Evolutionary conservation across 106 monocot genomes (phyloP).

Genomic region (Narthecium ossifragum): DNA sequence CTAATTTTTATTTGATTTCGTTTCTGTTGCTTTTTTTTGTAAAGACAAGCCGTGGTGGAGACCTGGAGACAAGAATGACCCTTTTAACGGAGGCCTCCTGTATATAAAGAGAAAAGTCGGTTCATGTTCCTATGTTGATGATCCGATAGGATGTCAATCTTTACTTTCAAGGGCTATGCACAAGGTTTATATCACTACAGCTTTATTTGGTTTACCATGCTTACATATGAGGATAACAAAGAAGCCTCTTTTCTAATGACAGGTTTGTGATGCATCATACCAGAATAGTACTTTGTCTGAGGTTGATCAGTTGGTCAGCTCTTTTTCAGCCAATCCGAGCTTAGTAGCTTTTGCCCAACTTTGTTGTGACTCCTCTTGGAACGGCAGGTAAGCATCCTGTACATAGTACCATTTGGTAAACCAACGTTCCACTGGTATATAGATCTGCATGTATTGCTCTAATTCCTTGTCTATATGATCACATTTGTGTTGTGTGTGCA

Average conservation of each 20-base stretch:
- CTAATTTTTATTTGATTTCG: too few species aligned
- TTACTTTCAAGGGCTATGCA: slow-evolving; percentile 87
- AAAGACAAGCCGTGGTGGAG: slow-evolving; percentile 84
- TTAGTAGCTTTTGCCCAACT: slow-evolving; percentile 84
- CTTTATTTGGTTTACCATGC: too few species aligned
- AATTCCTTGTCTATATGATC: too few species aligned
- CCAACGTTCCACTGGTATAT: too few species aligned
- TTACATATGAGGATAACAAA: neutral
- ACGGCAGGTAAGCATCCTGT: slow-evolving; percentile 40
- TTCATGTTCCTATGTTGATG: slow-evolving; percentile 89
- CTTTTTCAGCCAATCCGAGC: slow-evolving; percentile 97
- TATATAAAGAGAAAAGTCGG: slow-evolving; percentile 96
- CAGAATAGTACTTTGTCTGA: slow-evolving; percentile 13
- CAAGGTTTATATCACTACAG: slow-evolving; percentile 49
- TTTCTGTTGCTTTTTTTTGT: neutral
- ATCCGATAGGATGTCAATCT: slow-evolving; percentile 92
- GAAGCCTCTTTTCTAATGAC: neutral
- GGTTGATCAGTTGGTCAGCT: slow-evolving; percentile 83
- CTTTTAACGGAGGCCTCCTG: slow-evolving; percentile 76
- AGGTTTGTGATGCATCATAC: slow-evolving; percentile 55
- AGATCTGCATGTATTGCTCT: too few species aligned
- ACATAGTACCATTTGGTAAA: too few species aligned
- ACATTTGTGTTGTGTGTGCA: too few species aligned
- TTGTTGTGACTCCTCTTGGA: slow-evolving; percentile 57
- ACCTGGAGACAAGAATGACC: slow-evolving; percentile 58